Evolutionary conservation across 2,329 filamentous ascomycete genomes (phyloP).

Genomic region (Cordyceps javanica): DNA sequence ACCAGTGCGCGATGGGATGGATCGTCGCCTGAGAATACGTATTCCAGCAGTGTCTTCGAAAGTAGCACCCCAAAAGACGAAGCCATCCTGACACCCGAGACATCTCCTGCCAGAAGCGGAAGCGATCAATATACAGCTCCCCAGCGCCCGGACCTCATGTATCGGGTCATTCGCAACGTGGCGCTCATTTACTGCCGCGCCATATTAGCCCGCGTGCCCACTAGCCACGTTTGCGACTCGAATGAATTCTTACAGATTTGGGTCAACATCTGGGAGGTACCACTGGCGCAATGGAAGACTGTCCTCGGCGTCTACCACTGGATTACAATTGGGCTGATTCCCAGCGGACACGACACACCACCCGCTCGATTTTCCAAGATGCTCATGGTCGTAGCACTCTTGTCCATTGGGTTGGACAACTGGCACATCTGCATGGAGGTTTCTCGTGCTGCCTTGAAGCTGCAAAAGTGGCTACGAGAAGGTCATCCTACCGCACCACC

Average conservation of each 20-base stretch:
- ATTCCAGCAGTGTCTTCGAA: constrained; percentile 10
- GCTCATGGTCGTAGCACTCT: constrained; percentile 35
- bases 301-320: constrained; percentile 44
- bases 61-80: constrained; percentile 6
- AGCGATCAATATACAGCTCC: constrained; percentile 17
- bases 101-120: constrained; percentile 4
- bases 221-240: constrained; percentile 33
- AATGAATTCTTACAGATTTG: constrained; percentile 39
- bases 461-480: constrained; percentile 38
- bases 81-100: not conserved
- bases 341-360: constrained; percentile 31
- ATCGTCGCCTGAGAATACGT: constrained; percentile 7
- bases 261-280: constrained; percentile 41
- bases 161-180: constrained; percentile 39
- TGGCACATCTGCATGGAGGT: constrained; percentile 39
- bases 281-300: constrained; percentile 39
- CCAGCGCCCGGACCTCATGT: constrained; percentile 34
- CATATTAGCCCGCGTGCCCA: constrained; percentile 36
- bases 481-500: constrained; percentile 10
- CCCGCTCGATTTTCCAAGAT: constrained; percentile 41
- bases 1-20: constrained; percentile 15
- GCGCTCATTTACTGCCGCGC: constrained; percentile 43
- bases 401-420: constrained; percentile 42
- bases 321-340: constrained; percentile 38
- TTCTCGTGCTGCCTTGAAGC: constrained; percentile 29